Base-by-base conservation (phyloP, 441 rosid species). In the Metrosideros polymorpha region DNA sequence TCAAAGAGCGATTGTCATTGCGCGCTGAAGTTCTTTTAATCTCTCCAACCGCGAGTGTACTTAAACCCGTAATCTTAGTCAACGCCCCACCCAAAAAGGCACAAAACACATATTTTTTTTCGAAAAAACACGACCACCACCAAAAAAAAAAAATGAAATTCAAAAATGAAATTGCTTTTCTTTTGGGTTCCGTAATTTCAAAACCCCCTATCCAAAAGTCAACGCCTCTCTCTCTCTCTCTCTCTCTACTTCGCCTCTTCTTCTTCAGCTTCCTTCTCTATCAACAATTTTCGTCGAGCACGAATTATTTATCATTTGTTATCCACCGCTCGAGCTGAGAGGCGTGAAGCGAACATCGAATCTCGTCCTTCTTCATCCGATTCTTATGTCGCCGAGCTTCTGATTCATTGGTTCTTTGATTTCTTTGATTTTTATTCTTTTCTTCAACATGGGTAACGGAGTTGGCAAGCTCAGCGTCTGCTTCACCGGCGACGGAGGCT, bases 171-270 rank as follows among this genome's bases (percentile, higher is more conserved):
- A 82, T 71, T 14, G 22, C 76, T 15, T 3, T 66, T 85, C 15
- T 39, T 45, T 76, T 47, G 84, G 83, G 88, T 83, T 52, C 85
- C 86, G 82, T 66, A 59, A n/a, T 88, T 87, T 87, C 90, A 88
- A 91, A 91, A 88, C 87, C 49, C 87, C 88, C 85, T 12, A 7
- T 63, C 32, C 85, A 39, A 82, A 93, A 95, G 99, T 96, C 99
- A 96, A 94, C 97, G 89, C 94, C 85, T 91, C 90, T 29, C 76
- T 39, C 79, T 50, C 75, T 83, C 32, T 17, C 77, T 86, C 88
- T 85, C 83, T 86, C 83, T 59, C 84, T 82, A 87, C 85, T 83
- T 88, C 88, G 43, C 89, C 88, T 75, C 92, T 5, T 27, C 82
- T 89, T 87, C 94, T 85, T 79, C 84, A n/a, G 49, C 39, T 29